Conservation (phyloP, 768 basidiomycete genomes). For the Neoboletus brunneissimus region DNA sequence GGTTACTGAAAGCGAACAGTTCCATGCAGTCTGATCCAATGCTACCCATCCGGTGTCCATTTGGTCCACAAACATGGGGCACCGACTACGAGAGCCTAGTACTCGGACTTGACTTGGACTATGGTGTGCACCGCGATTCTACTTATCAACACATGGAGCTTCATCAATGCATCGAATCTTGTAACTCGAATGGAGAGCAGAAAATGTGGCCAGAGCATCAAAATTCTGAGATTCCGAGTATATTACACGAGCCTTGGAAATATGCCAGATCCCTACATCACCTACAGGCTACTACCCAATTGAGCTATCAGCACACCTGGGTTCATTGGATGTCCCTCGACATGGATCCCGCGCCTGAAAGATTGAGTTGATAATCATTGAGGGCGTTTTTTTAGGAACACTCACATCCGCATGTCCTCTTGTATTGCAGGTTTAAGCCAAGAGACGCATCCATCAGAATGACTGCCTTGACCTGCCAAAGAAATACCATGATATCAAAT, state of each 20-base stretch:
- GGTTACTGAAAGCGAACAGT: neutral
- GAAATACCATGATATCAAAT: neutral
- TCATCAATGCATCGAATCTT: neutral
- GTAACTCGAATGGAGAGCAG: neutral
- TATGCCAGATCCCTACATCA: neutral
- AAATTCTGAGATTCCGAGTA: neutral
- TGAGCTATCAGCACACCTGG: constrained; percentile 80
- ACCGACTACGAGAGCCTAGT: neutral
- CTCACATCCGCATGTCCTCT: constrained; percentile 72
- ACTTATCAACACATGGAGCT: neutral
- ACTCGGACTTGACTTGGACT: neutral
- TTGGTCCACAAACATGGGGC: neutral
- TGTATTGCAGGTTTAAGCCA: constrained; percentile 92
- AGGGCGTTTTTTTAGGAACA: neutral
- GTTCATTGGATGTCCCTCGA: constrained; percentile 77
- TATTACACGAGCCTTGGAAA: neutral
- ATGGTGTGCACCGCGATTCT: neutral
- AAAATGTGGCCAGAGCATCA: neutral
- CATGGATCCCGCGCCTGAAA: constrained; percentile 63
- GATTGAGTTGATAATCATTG: neutral
- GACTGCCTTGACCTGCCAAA: constrained; percentile 76
- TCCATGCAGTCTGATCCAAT: neutral
- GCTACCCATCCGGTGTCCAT: neutral
- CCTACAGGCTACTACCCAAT: neutral
- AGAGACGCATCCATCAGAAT: constrained; percentile 68